These are phyloP conservation scores for Neoboletus magnificus DNA, from an alignment of 768 basidiomycete species.

Conservation along the genomic window DNA sequence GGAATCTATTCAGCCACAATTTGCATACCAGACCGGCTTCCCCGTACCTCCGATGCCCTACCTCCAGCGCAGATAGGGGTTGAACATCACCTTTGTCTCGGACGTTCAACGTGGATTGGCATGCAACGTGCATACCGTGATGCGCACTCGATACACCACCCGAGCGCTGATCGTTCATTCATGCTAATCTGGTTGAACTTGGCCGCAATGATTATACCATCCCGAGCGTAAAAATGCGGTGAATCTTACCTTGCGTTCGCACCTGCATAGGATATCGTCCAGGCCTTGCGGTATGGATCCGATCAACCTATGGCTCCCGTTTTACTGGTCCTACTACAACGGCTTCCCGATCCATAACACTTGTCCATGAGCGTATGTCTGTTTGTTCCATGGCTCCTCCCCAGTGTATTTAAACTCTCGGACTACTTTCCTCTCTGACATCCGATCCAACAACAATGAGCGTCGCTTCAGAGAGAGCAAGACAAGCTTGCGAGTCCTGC, in stretches of 20 bases:
- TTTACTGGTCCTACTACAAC: constrained; percentile 7
- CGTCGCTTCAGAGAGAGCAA: constrained; percentile 20
- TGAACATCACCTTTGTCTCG: neutral
- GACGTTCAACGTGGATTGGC: constrained; percentile 20
- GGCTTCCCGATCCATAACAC: constrained; percentile 8
- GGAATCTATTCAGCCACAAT: constrained; percentile 15
- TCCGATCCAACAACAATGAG: constrained; percentile 17
- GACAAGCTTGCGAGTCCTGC: constrained; percentile 23
- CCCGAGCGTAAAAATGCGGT: neutral
- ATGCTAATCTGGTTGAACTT: constrained; percentile 2
- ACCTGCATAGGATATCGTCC: constrained; percentile 1
- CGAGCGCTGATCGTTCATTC: constrained; percentile 2
- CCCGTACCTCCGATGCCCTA: constrained; percentile 11
- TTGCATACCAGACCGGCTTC: constrained; percentile 3
- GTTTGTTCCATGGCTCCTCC: constrained; percentile 7
- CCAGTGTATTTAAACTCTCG: constrained; percentile 20
- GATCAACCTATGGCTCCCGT: neutral
- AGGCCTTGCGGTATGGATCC: constrained; percentile 15
- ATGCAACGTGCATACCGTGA: constrained; percentile 20
- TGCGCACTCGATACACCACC: constrained; percentile 4
- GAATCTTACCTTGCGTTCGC: neutral
- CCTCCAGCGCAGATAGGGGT: constrained; percentile 14
- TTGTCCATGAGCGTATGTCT: constrained; percentile 6
- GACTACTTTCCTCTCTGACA: neutral
- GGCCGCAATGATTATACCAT: constrained; percentile 1